Base-by-base conservation (phyloP, 257 asterid species). In the Cordia subcordata region DNA sequence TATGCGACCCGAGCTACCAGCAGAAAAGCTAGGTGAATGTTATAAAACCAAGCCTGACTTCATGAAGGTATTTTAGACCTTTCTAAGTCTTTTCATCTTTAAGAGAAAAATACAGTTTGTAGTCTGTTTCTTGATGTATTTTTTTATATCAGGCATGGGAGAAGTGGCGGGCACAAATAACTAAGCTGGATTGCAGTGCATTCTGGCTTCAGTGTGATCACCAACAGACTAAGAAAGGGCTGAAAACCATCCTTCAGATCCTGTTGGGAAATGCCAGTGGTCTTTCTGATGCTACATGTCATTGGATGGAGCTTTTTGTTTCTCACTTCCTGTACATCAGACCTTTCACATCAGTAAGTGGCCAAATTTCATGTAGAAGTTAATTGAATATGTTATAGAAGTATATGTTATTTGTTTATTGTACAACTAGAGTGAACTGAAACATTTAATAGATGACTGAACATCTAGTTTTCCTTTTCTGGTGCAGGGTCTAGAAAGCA, bases 191-290 rank as follows among this genome's bases (percentile, higher is more conserved):
- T 42, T 82, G 96, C 75, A 87, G 94, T 73, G 73, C 86, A 67
- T 92, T 69, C 79, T 92, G 96, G 99, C 85, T 86, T 75, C 91
- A 84, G 56, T 92, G 99, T 69, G 90, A 80, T 73, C 96, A 86
- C 72, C 81, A 67, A 47, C 76, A 82, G 78, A 92, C 96, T 52
- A 72, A 84, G 72, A 80, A 57, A 62, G 96, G 93, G 64, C 85
- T 92, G 58, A 92, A 88, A 79, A 82, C 68, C 73, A 82, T 92
- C 82, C 85, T 92, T 61, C 96, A 92, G 62, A 72, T 88, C 73
- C 77, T 88, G 94, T 76, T 91, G 80, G 98, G 98, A 70, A 84
- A 82, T 77, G 75, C 90, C 39, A 77, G 61, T 64, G 72, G 64
- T 76, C 87, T 91, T 62, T 81, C 90, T 74, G 58, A 65, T 70